phyloP scores from a whole-genome alignment of 371 early-diverging fungal genomes.

The Syncephalastrum contaminatum region DNA sequence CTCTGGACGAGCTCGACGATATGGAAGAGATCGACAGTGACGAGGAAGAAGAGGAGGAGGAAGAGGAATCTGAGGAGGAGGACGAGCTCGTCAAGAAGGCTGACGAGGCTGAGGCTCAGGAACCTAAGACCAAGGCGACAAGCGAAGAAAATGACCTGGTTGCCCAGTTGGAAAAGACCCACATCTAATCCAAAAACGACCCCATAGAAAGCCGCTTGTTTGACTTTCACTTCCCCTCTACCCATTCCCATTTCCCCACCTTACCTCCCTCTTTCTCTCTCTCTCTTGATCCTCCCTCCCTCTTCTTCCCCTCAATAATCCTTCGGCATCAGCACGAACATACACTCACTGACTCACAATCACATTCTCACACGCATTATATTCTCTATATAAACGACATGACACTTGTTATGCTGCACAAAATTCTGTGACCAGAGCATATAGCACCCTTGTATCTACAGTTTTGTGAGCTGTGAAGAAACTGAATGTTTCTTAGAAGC shows the following conservation, averaged over 20 bases:
- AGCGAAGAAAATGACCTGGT: constrained; percentile 33
- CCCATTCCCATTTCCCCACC: neutral
- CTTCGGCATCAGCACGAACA: constrained; percentile 2
- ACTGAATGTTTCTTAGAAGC: no score
- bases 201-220: neutral
- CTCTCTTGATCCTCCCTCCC: neutral
- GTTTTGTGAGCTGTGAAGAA: no score
- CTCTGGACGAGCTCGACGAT: constrained; percentile 90
- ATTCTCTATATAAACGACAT: neutral
- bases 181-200: constrained; percentile 29
- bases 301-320: neutral
- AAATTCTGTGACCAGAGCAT: no score
- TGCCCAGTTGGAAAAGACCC: constrained; percentile 38
- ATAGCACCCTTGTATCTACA: no score
- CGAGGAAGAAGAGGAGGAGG: constrained; percentile 70
- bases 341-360: neutral
- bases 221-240: neutral
- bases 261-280: neutral
- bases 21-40: constrained; percentile 88
- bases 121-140: constrained; percentile 17
- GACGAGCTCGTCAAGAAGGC: constrained; percentile 38
- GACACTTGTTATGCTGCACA: no score
- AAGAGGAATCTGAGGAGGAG: constrained; percentile 59
- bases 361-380: constrained; percentile 5
- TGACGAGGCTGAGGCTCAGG: constrained; percentile 26